These are phyloP conservation scores for Adiantum capillusveneris DNA, from an alignment of 75 land plant species.

Conservation along the genomic window DNA sequence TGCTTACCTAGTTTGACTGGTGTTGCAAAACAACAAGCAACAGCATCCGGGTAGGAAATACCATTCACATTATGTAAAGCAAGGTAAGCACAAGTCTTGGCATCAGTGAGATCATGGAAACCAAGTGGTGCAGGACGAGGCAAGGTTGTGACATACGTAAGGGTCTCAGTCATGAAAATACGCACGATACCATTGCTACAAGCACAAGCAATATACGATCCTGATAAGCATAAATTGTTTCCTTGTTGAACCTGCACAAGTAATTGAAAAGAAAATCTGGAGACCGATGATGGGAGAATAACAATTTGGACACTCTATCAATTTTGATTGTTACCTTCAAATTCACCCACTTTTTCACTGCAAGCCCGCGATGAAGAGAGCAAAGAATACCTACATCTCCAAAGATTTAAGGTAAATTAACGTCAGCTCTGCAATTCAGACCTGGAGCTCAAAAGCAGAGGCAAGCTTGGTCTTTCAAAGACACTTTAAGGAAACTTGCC, in stretches of 20 bases:
- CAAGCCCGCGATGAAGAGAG: conserved; percentile 40
- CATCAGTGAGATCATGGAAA: conserved; percentile 22
- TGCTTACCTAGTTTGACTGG: conserved; percentile 46
- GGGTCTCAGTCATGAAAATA: conserved; percentile 41
- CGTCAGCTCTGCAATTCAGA: too few species aligned
- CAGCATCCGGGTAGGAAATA: conserved; percentile 54
- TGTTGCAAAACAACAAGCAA: conserved; percentile 58
- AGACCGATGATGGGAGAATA: too few species aligned
- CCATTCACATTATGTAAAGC: conserved; percentile 20
- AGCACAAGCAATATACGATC: conserved; percentile 55
- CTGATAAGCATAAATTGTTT: conserved; percentile 45
- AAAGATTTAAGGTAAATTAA: too few species aligned
- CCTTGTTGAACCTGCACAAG: conserved; percentile 50
- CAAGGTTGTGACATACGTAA: conserved; percentile 43
- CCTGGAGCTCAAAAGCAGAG: background rate
- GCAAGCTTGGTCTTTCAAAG: too few species aligned
- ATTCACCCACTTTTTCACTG: conserved; percentile 57
- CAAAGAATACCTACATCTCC: conserved; percentile 54
- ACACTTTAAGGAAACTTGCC: conserved; percentile 21
- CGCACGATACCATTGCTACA: conserved; percentile 65
- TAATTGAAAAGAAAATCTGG: background rate
- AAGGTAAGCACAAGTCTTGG: conserved; percentile 22
- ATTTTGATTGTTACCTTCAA: conserved; percentile 39
- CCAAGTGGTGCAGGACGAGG: conserved; percentile 38
- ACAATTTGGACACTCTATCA: too few species aligned